Base-by-base conservation (phyloP, 78 protist species). In the Chrysochromulina parva region DNA sequence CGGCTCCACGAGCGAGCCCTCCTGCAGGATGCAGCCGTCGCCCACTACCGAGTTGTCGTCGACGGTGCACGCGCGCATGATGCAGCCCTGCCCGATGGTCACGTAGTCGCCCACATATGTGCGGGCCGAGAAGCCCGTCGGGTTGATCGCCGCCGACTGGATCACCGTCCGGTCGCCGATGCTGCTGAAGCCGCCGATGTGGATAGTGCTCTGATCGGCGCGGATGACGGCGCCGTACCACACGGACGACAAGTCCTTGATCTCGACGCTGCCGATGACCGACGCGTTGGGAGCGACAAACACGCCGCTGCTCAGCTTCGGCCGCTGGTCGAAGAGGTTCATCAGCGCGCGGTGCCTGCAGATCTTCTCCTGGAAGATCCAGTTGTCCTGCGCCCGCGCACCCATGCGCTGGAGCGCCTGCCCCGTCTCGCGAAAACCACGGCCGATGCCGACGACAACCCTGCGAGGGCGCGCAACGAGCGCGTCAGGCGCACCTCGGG, bases 11-110 rank as follows among this genome's bases (percentile, higher is more conserved):
- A 90, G 91, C 73, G 94, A 67, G 20, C 94, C 94, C 60, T 71
- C 54, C 24, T 80, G 92, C 28, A 94, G 65, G 67, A 93, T 57
- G 57, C 93, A 92, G 26, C 94, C 94, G 82, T 88, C 90, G 81
- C 95, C 95, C 69, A 94, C 90, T 20, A 94, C 88, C 82, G 89
- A 67, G 47, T 84, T 66, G 71, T 94, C 94, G 60, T 94, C 96
- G 69, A 94, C 89, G 10, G 96, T 93, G 88, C 96, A 94, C 13
- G 94, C 94, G 65, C 93, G 93, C 28, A 94, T 85, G 22, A 92
- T 66, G 84, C 93, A 91, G 76, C 65, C 55, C 76, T 94, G 94
- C 48, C 96, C 96, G 86, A 94, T 50, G 0, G 94, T 92, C 10
- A 73, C 71, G 57, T 53, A 71, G 22, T 92, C 74, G 91, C 96